These are phyloP conservation scores for Linum usitatissimum DNA, from an alignment of 345 rosid genomes.

Conservation along the genomic window DNA sequence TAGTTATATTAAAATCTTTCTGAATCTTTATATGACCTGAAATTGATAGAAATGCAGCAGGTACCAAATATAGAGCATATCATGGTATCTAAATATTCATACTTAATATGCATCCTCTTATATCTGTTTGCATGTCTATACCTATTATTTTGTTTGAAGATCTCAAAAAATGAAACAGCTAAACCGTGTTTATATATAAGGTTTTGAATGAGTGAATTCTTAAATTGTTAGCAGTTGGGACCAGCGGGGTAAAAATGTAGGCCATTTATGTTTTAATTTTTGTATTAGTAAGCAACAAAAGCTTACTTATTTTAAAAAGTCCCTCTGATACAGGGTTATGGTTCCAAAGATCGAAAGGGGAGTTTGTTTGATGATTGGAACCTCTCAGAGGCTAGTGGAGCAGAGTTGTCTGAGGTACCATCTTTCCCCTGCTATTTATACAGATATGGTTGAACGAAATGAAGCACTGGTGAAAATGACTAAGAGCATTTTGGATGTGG, in stretches of 20 bases:
- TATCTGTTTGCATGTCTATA: no score
- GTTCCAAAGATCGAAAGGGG: conserved; percentile 71
- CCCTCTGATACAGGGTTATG: conserved; percentile 52
- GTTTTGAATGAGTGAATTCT: no score
- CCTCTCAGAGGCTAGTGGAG: conserved; percentile 62
- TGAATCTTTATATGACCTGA: no score
- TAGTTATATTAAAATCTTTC: no score
- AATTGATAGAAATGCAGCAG: no score
- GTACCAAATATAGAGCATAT: no score
- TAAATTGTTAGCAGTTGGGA: background rate
- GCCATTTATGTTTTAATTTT: background rate
- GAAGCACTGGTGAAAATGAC: background rate
- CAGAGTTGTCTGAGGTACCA: conserved; percentile 65
- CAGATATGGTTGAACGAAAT: background rate
- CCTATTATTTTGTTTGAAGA: no score
- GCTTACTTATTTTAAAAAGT: background rate
- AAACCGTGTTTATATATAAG: background rate
- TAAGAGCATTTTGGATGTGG: background rate
- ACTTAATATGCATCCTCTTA: no score
- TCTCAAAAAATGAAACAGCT: background rate
- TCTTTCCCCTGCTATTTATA: conserved; percentile 1
- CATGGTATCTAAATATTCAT: no score
- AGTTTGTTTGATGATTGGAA: conserved; percentile 83
- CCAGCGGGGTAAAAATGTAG: background rate
- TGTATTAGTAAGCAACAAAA: background rate